phyloP scores from a whole-genome alignment of 345 rosid genomes.

The Atalantia buxifolia region DNA sequence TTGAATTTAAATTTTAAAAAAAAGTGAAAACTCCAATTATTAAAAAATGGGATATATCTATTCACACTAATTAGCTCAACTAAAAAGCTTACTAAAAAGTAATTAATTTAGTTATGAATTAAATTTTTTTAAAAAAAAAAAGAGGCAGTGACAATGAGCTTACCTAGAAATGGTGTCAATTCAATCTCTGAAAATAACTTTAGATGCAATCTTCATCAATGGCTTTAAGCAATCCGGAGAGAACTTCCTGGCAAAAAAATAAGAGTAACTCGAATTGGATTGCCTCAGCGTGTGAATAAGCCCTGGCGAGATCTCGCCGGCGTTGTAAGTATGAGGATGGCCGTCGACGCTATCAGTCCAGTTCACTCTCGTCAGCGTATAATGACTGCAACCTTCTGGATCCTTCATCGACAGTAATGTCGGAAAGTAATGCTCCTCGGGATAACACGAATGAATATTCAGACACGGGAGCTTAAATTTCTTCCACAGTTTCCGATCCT shows the following conservation, averaged over 20 bases:
- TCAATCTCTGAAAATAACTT: slow-evolving; percentile 61
- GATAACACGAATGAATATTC: slow-evolving; percentile 59
- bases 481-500: slow-evolving; percentile 67
- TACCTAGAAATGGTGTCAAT: slow-evolving; percentile 23
- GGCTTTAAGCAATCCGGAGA: slow-evolving; percentile 57
- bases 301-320: slow-evolving; percentile 44
- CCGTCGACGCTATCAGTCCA: slow-evolving; percentile 78
- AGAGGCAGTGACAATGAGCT: background rate
- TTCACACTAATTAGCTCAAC: background rate
- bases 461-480: slow-evolving; percentile 68
- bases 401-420: slow-evolving; percentile 70
- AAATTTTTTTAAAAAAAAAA: background rate
- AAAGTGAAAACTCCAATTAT: background rate
- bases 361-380: slow-evolving; percentile 74
- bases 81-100: background rate
- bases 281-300: slow-evolving; percentile 45
- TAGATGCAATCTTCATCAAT: slow-evolving; percentile 66
- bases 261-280: slow-evolving; percentile 47
- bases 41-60: background rate
- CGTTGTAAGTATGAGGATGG: slow-evolving; percentile 57
- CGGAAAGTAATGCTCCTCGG: slow-evolving; percentile 90
- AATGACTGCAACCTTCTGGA: slow-evolving; percentile 58
- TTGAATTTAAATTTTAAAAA: background rate
- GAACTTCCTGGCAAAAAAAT: slow-evolving; percentile 82
- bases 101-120: background rate